Conservation (phyloP, 352 stramenopile species). For the Globisporangium recalcitrans region DNA sequence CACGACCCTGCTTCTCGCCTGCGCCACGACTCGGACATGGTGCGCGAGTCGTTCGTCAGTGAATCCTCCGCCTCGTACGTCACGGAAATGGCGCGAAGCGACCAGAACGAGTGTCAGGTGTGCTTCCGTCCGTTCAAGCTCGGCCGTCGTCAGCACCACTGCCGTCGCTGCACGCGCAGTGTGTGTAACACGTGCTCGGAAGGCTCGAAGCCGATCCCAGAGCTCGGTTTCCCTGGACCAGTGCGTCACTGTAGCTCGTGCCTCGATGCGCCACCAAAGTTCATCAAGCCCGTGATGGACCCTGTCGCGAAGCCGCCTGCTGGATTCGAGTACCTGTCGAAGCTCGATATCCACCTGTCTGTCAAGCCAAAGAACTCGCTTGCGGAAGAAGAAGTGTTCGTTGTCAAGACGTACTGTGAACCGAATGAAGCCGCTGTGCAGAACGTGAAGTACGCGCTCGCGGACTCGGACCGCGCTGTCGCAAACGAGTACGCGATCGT, state of each 20-base stretch:
- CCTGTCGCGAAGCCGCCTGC: slow-evolving; percentile 68
- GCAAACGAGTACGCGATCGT: slow-evolving; percentile 81
- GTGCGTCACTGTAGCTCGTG: slow-evolving; percentile 81
- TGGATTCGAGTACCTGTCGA: slow-evolving; percentile 82
- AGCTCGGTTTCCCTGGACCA: slow-evolving; percentile 69
- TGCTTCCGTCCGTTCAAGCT: slow-evolving; percentile 86
- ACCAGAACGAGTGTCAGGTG: slow-evolving; percentile 87
- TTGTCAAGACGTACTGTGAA: slow-evolving; percentile 80
- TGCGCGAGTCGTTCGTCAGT: slow-evolving; percentile 44
- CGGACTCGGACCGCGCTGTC: slow-evolving; percentile 53
- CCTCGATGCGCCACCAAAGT: slow-evolving; percentile 74
- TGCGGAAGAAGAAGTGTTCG: slow-evolving; percentile 56
- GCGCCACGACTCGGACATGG: slow-evolving; percentile 53
- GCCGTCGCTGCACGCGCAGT: slow-evolving; percentile 77
- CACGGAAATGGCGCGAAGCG: slow-evolving; percentile 69
- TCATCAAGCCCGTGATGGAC: slow-evolving; percentile 75
- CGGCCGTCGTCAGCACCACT: slow-evolving; percentile 77
- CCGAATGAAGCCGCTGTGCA: slow-evolving; percentile 56
- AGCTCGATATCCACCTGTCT: slow-evolving; percentile 71
- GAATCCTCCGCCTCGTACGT: slow-evolving; percentile 41
- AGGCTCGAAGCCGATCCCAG: slow-evolving; percentile 76
- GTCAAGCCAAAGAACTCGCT: slow-evolving; percentile 41
- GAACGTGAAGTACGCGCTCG: slow-evolving; percentile 42
- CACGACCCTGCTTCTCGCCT: slow-evolving; percentile 51
- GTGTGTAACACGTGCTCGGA: slow-evolving; percentile 84